These are phyloP conservation scores for Starmerella apicola DNA, from an alignment of 805 yeast genomes.

Conservation along the genomic window DNA sequence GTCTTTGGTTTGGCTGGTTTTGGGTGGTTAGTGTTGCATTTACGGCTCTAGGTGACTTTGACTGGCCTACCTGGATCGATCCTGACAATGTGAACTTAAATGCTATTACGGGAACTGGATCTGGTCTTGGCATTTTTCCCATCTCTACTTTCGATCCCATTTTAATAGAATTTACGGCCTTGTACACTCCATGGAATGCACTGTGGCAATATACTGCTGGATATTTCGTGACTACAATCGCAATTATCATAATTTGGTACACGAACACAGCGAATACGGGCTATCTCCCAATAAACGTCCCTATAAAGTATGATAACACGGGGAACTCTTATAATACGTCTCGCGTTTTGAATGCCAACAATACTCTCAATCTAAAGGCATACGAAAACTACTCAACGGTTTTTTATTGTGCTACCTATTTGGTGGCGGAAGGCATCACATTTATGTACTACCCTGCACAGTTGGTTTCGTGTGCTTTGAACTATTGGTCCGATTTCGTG, in stretches of 20 bases:
- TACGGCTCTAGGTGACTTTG: conserved; percentile 47
- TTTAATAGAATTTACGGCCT: conserved; percentile 33
- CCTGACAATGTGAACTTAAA: conserved; percentile 40
- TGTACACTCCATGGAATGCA: conserved; percentile 37
- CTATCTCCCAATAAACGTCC: conserved; percentile 41
- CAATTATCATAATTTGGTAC: conserved; percentile 29
- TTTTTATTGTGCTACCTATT: conserved; percentile 49
- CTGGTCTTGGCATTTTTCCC: conserved; percentile 39
- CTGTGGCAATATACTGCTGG: conserved; percentile 28
- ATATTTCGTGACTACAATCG: conserved; percentile 26
- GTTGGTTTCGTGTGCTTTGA: conserved; percentile 36
- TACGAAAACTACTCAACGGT: conserved; percentile 50
- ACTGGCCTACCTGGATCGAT: conserved; percentile 50
- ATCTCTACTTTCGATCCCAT: conserved; percentile 36
- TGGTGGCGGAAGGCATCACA: conserved; percentile 44
- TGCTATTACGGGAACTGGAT: conserved; percentile 38
- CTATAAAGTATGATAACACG: conserved; percentile 29
- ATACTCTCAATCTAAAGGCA: conserved; percentile 34
- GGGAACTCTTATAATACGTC: conserved; percentile 35
- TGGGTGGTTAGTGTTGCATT: conserved; percentile 45
- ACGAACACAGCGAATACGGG: conserved; percentile 40
- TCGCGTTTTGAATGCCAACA: conserved; percentile 34
- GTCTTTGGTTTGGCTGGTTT: conserved; percentile 31
- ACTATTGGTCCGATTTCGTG: conserved; percentile 25
- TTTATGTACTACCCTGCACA: conserved; percentile 45